Conservation (phyloP, 2,329 filamentous ascomycete species). For the Ceratocystis variospora region DNA sequence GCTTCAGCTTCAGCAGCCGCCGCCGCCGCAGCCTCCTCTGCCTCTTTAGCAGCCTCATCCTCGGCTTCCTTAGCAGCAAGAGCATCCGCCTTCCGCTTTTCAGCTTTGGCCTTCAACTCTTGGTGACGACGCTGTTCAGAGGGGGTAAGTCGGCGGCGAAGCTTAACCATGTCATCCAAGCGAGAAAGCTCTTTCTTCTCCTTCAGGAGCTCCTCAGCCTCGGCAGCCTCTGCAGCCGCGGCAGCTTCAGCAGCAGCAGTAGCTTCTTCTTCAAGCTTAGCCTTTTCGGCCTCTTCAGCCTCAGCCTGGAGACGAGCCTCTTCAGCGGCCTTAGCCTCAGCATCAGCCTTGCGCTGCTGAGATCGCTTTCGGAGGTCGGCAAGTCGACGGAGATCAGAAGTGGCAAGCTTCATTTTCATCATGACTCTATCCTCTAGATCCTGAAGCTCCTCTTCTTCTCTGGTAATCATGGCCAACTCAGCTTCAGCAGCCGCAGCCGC, state of each 20-base stretch:
- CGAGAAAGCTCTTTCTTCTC: constrained; percentile 24
- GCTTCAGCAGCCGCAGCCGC: constrained; percentile 9
- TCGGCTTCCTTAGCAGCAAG: constrained; percentile 26
- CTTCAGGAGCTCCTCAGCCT: constrained; percentile 23
- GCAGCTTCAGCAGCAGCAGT: constrained; percentile 18
- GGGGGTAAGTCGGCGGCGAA: constrained; percentile 12
- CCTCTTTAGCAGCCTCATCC: constrained; percentile 22
- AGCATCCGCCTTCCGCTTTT: constrained; percentile 25
- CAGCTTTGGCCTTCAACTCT: constrained; percentile 11
- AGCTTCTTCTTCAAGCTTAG: constrained; percentile 13
- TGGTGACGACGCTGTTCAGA: constrained; percentile 1
- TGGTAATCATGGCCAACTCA: constrained; percentile 1
- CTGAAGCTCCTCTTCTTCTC: constrained; percentile 23
- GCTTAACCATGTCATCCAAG: constrained; percentile 13
- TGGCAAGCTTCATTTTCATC: constrained; percentile 11
- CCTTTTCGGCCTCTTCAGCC: neutral
- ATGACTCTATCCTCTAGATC: constrained; percentile 22
- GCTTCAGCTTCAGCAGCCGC: constrained; percentile 23
- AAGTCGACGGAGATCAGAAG: neutral
- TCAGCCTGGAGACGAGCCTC: constrained; percentile 18
- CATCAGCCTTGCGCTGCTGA: constrained; percentile 25
- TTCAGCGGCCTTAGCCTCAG: constrained; percentile 23
- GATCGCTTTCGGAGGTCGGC: constrained; percentile 23
- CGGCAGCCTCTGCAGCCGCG: constrained; percentile 23
- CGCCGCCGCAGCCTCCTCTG: constrained; percentile 23